Conservation (phyloP, 495 filamentous ascomycete species). For the Aspergillus sparsus region DNA sequence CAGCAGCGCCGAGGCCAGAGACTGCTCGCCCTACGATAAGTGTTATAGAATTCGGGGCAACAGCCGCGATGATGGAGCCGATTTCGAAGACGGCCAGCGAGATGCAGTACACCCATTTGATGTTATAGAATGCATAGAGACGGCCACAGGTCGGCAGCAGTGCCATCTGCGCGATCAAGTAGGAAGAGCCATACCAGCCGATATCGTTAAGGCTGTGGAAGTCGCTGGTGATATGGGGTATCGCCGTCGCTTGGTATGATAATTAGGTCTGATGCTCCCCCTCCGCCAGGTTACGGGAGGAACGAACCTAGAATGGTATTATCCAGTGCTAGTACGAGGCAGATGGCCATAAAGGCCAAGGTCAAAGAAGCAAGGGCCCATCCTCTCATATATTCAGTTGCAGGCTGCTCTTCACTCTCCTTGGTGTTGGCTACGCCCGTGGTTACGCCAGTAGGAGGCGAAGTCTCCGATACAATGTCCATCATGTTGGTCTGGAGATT, state of each 20-base stretch:
- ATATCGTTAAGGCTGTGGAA: conserved; percentile 55
- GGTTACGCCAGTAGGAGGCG: too few relatives aligned
- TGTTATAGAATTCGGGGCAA: conserved; percentile 30
- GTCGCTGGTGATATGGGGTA: conserved; percentile 56
- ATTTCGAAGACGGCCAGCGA: conserved; percentile 29
- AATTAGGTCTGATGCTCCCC: too few relatives aligned
- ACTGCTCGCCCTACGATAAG: conserved; percentile 40
- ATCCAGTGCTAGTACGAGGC: too few relatives aligned
- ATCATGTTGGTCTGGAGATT: too few relatives aligned
- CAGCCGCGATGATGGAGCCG: conserved; percentile 29
- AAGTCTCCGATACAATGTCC: too few relatives aligned
- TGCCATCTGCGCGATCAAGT: conserved; percentile 57
- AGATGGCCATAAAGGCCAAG: too few relatives aligned
- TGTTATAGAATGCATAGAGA: conserved; percentile 52
- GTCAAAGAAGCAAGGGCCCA: too few relatives aligned
- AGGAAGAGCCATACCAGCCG: conserved; percentile 59
- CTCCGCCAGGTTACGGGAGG: too few relatives aligned
- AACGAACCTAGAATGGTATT: too few relatives aligned
- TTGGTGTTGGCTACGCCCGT: too few relatives aligned
- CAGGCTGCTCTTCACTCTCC: too few relatives aligned
- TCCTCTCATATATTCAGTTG: too few relatives aligned
- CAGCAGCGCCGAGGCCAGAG: conserved; percentile 33
- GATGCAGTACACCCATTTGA: conserved; percentile 24
- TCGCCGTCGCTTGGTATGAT: conserved; percentile 44
- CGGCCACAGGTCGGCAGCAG: conserved; percentile 64